Evolutionary conservation across 2,329 filamentous ascomycete genomes (phyloP), one percentile per base, ranked within the genome.

Genomic region (Ophiostoma sp.): DNA sequence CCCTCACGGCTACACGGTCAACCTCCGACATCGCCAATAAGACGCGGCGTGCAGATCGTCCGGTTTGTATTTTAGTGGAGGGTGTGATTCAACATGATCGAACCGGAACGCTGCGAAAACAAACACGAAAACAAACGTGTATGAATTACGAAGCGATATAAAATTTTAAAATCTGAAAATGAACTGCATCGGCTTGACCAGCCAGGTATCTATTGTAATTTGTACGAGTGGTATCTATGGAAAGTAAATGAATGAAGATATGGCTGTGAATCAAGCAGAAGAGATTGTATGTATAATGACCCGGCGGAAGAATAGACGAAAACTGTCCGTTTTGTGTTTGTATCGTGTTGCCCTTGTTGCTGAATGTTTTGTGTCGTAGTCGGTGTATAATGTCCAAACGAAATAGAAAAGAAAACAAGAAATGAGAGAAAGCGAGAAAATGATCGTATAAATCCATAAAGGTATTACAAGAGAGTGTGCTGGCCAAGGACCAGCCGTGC

Each of bases 1-100:
- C 50, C 50, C 22, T 55, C 50, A 55, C 50, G 42, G 42, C 55
- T 17, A 31, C 28, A 31, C 55, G 19, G n/a, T n/a, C 4, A 5
- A 8, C 7, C 42, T 68, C 64, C 64, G 64, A 68, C 42, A 68
- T 68, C 17, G 64, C 64, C 57, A 61, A 19, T 28, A 45, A 42
- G 55, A 19, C 8, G 19, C 33, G 33, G 59, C 17, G 22, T n/a
- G 39, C 12, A 19, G 63, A 66, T 66, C 63, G 15, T n/a, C 63
- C 63, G 63, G 12, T 66, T 17, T 17, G 22, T 2, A 52, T 52
- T 61, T 31, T 17, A 45, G 63, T 66, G 6, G 11, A 17, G 6
- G 57, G 12, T 61, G 31, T 33, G 28, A 36, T 48, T 48, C 15
- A 19, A 8, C 19, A 15, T 15, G 1, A 15, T 22, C 59, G 9